Evolutionary conservation across 257 asterid species (phyloP).

Genomic region (Solanum infundibuliforme): DNA sequence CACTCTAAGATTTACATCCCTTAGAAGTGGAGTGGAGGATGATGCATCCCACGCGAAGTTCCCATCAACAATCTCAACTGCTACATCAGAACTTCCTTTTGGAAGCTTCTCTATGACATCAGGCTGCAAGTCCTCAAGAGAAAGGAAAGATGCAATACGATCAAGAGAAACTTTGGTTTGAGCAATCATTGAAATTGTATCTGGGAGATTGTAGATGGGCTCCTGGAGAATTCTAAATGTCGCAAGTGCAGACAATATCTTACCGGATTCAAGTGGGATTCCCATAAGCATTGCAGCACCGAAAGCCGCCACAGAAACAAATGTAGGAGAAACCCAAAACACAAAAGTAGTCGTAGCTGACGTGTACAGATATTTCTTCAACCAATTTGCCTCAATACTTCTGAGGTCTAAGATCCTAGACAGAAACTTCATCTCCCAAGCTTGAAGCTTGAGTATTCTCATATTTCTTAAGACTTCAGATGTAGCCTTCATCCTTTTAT

Average conservation of each 20-base stretch:
- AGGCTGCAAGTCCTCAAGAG: constrained; percentile 59
- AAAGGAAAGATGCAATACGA: constrained; percentile 71
- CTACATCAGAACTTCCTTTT: constrained; percentile 25
- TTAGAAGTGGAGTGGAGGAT: constrained; percentile 40
- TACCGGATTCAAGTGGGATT: constrained; percentile 80
- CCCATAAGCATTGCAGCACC: constrained; percentile 69
- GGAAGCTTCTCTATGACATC: constrained; percentile 57
- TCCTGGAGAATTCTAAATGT: constrained; percentile 86
- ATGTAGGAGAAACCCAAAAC: constrained; percentile 76
- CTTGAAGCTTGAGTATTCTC: constrained; percentile 90
- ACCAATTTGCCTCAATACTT: constrained; percentile 58
- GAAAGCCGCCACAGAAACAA: constrained; percentile 63
- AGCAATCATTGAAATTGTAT: constrained; percentile 66
- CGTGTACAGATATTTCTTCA: constrained; percentile 48
- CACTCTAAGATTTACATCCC: constrained; percentile 42
- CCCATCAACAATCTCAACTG: constrained; percentile 61
- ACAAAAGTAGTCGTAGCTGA: constrained; percentile 38
- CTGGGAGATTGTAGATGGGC: constrained; percentile 74
- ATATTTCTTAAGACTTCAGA: constrained; percentile 88
- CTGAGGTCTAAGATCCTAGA: constrained; percentile 50
- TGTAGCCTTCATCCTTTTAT: constrained; percentile 76
- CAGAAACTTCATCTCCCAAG: constrained; percentile 86
- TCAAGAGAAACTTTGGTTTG: constrained; percentile 94
- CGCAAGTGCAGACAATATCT: constrained; percentile 79
- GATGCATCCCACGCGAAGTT: constrained; percentile 61